Evolutionary conservation across 1,139 yeast species (phyloP).

Genomic region (Pichia sp.): DNA sequence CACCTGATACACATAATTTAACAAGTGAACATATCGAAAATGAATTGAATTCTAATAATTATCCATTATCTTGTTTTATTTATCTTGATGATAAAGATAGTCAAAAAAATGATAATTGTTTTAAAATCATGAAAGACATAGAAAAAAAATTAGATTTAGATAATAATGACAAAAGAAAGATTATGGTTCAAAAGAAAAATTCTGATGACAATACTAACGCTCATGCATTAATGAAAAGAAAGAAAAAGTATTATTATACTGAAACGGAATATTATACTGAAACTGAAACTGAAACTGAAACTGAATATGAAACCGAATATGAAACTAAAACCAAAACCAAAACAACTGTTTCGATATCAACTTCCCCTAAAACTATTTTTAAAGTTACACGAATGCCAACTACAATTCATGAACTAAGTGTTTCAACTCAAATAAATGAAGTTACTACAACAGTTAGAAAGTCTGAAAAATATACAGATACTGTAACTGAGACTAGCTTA

Average conservation of each 20-base stretch:
- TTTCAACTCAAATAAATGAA: neutral
- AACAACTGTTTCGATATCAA: constrained; percentile 1
- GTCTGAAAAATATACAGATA: neutral
- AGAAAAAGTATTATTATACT: neutral
- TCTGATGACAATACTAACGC: neutral
- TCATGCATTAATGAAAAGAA: neutral
- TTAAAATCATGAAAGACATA: neutral
- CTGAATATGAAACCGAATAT: constrained; percentile 12
- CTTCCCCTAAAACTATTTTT: neutral
- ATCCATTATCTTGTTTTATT: neutral
- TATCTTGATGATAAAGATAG: neutral
- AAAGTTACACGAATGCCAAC: neutral
- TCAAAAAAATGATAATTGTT: neutral
- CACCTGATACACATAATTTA: constrained; percentile 1
- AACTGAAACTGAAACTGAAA: constrained; percentile 12
- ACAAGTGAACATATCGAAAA: neutral
- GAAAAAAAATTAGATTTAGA: neutral
- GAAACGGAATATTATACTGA: constrained; percentile 14
- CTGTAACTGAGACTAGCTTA: neutral
- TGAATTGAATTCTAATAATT: neutral
- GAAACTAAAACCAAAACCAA: constrained; percentile 2
- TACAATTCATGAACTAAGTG: neutral
- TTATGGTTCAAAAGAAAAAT: neutral
- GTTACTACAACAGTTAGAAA: neutral
- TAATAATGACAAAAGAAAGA: neutral